These are phyloP conservation scores for Zymoseptoria passerinii DNA, from an alignment of 2,329 filamentous ascomycete genomes.

Conservation along the genomic window DNA sequence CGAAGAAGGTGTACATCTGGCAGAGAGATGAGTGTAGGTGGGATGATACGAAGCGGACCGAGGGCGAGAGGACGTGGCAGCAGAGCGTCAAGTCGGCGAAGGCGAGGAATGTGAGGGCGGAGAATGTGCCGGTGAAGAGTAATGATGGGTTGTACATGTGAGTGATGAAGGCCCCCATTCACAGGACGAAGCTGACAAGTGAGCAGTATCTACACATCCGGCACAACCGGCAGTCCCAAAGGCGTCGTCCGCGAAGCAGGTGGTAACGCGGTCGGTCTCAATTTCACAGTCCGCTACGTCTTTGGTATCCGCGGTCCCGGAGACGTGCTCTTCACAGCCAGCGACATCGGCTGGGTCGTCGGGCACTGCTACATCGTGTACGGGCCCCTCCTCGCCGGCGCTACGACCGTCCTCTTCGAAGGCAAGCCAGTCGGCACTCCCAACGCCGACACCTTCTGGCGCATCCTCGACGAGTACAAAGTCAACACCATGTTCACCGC, in stretches of 20 bases:
- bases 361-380: constrained; percentile 85
- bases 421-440: constrained; percentile 91
- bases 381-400: constrained; percentile 74
- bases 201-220: neutral
- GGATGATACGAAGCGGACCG: constrained; percentile 57
- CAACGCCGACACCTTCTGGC: constrained; percentile 80
- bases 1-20: constrained; percentile 68
- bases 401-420: constrained; percentile 81
- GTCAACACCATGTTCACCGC: constrained; percentile 81
- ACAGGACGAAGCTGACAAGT: neutral
- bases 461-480: constrained; percentile 73
- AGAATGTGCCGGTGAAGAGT: constrained; percentile 68
- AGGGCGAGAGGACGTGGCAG: constrained; percentile 73
- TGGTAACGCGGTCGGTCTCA: constrained; percentile 75
- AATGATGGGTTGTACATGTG: constrained; percentile 71
- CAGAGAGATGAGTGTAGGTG: constrained; percentile 70
- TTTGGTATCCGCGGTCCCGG: constrained; percentile 77
- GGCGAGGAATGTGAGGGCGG: constrained; percentile 58
- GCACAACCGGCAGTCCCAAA: constrained; percentile 74
- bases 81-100: constrained; percentile 62
- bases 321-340: constrained; percentile 72
- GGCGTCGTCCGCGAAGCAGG: constrained; percentile 75
- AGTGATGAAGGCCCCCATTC: too few relatives aligned
- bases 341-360: constrained; percentile 89
- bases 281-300: constrained; percentile 68